Percentiles rank a stretch among this genome's conserved stretches.
Evolutionary conservation across 2,329 filamentous ascomycete species (phyloP).

Genomic region (Teratosphaeria gauchensis): DNA sequence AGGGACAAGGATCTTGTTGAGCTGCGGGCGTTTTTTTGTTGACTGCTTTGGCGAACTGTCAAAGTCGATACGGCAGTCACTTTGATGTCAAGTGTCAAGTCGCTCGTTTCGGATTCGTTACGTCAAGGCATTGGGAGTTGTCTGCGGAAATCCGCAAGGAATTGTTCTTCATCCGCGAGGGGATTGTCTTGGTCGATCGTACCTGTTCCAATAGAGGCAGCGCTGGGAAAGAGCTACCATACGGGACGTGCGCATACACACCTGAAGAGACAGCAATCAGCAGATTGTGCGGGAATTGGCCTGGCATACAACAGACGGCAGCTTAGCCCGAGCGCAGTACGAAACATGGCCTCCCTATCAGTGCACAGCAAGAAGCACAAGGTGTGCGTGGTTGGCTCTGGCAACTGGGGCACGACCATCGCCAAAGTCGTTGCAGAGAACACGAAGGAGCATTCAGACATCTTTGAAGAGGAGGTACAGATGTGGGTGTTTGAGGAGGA

Average conservation of each 20-base stretch:
- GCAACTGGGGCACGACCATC: slow-evolving; percentile 98
- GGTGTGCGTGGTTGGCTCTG: slow-evolving; percentile 87
- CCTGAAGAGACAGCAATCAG: neutral
- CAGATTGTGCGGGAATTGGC: neutral
- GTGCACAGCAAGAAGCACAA: slow-evolving; percentile 67
- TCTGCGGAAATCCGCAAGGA: neutral
- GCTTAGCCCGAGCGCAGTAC: neutral
- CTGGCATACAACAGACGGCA: neutral
- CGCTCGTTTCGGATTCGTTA: neutral
- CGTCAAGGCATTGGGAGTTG: neutral
- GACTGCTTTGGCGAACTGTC: neutral
- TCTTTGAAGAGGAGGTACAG: slow-evolving; percentile 84
- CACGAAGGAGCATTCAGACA: slow-evolving; percentile 60
- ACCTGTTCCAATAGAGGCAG: neutral
- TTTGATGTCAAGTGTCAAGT: neutral
- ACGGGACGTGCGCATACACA: neutral
- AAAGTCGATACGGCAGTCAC: neutral
- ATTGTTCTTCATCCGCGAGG: neutral
- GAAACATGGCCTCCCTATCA: slow-evolving; percentile 39
- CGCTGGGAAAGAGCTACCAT: neutral
- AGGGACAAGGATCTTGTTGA: neutral
- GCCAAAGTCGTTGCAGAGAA: slow-evolving; percentile 96
- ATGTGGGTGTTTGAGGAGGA: slow-evolving; percentile 99
- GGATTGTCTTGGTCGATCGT: neutral
- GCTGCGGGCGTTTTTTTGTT: neutral